Conservation (phyloP, 176 grass and related monocot genomes). For the Canna indica region DNA sequence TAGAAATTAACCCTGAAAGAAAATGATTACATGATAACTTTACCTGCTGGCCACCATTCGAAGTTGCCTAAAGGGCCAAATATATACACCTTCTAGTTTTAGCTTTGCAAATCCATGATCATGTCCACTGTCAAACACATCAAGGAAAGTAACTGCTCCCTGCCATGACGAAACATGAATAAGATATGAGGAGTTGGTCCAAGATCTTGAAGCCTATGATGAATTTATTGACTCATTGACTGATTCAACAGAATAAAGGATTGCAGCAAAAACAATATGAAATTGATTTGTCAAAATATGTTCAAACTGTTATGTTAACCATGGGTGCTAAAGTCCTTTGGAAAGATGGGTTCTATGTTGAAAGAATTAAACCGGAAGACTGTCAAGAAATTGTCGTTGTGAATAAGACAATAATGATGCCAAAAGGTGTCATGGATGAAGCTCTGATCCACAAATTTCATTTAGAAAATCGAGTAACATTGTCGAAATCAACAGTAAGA, state of each 20-base stretch:
- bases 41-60: conserved; percentile 97
- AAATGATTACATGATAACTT: neutral
- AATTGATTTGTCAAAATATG: too few species aligned
- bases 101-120: conserved; percentile 60
- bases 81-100: conserved; percentile 94
- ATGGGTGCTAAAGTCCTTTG: too few species aligned
- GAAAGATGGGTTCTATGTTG: too few species aligned
- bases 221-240: too few species aligned
- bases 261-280: too few species aligned
- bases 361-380: too few species aligned
- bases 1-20: neutral
- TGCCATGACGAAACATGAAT: conserved; percentile 23
- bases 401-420: too few species aligned
- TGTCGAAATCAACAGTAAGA: neutral
- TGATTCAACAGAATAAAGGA: too few species aligned
- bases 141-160: conserved; percentile 89
- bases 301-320: too few species aligned
- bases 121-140: conserved; percentile 71
- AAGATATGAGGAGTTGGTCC: neutral
- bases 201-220: too few species aligned
- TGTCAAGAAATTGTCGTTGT: too few species aligned
- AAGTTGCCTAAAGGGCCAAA: conserved; percentile 98
- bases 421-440: neutral
- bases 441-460: neutral
- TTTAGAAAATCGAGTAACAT: neutral